These are phyloP conservation scores for Candolleomyces aberdarensis DNA, from an alignment of 768 basidiomycete genomes.

Conservation along the genomic window DNA sequence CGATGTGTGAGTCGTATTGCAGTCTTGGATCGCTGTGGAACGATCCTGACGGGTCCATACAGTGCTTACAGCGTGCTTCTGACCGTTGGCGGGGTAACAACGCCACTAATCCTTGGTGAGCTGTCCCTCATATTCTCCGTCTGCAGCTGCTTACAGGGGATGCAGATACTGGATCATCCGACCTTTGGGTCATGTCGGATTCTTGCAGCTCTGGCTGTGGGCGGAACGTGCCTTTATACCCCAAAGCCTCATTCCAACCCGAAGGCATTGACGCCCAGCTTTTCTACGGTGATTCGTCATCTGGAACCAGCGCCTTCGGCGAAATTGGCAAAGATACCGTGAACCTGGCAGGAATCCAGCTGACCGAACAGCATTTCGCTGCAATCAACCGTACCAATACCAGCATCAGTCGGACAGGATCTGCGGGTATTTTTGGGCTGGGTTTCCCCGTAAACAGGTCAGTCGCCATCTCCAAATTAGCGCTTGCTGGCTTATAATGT, in stretches of 20 bases:
- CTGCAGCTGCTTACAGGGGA: neutral
- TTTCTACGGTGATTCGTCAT: constrained; percentile 68
- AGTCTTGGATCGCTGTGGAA: neutral
- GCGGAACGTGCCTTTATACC: constrained; percentile 42
- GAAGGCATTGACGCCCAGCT: constrained; percentile 45
- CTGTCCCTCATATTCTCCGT: neutral
- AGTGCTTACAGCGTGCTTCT: constrained; percentile 67
- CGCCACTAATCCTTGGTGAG: constrained; percentile 62
- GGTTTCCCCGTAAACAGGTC: constrained; percentile 76
- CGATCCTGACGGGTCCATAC: constrained; percentile 1
- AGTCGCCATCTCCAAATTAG: constrained; percentile 1
- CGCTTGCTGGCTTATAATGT: neutral
- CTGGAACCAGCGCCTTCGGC: constrained; percentile 67
- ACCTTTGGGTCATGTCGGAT: constrained; percentile 70
- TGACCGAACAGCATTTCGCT: constrained; percentile 56
- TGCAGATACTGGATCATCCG: constrained; percentile 74
- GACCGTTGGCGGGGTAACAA: constrained; percentile 47
- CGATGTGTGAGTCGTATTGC: constrained; percentile 51
- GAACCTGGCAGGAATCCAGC: constrained; percentile 47
- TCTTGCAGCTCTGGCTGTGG: constrained; percentile 44
- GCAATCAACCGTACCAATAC: constrained; percentile 71
- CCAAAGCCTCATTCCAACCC: constrained; percentile 46
- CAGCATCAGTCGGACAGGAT: constrained; percentile 50
- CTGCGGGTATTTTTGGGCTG: constrained; percentile 69
- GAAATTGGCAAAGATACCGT: constrained; percentile 58